Evolutionary conservation across 108 stramenopile genomes (phyloP).

Genomic region (Poteriospumella lacustris): DNA sequence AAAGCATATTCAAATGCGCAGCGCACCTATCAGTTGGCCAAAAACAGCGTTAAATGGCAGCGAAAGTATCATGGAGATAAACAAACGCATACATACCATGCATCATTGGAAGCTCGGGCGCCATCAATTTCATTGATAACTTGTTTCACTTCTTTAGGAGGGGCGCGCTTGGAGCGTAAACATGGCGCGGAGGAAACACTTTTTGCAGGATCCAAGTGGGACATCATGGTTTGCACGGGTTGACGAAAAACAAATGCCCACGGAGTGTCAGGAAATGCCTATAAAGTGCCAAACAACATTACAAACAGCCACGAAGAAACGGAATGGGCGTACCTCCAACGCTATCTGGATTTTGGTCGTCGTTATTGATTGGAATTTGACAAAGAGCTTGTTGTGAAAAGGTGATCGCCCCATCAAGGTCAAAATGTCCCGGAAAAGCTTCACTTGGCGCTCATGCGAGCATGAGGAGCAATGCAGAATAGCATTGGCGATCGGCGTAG

Average conservation of each 20-base stretch:
- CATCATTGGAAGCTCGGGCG: slow-evolving; percentile 26
- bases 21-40: slow-evolving; percentile 30
- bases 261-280: slow-evolving; percentile 78
- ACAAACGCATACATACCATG: slow-evolving; percentile 21
- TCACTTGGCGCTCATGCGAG: neutral
- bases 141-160: slow-evolving; percentile 18
- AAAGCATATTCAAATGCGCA: slow-evolving; percentile 42
- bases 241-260: slow-evolving; percentile 89
- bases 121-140: neutral
- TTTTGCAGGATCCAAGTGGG: slow-evolving; percentile 34
- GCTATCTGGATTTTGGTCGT: slow-evolving; percentile 60
- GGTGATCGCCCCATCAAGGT: slow-evolving; percentile 37
- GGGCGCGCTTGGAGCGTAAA: slow-evolving; percentile 29
- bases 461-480: slow-evolving; percentile 56
- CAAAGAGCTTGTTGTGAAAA: slow-evolving; percentile 66
- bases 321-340: slow-evolving; percentile 39
- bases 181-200: slow-evolving; percentile 15
- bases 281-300: slow-evolving; percentile 25
- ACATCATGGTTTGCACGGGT: slow-evolving; percentile 82
- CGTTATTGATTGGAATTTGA: slow-evolving; percentile 83
- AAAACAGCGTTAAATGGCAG: neutral
- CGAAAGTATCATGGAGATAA: neutral
- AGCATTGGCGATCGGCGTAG: slow-evolving; percentile 63
- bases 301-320: slow-evolving; percentile 33
- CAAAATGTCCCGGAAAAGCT: slow-evolving; percentile 38